These are phyloP conservation scores for Pterulicium gracile DNA, from an alignment of 1,284 basidiomycete species.

Conservation along the genomic window DNA sequence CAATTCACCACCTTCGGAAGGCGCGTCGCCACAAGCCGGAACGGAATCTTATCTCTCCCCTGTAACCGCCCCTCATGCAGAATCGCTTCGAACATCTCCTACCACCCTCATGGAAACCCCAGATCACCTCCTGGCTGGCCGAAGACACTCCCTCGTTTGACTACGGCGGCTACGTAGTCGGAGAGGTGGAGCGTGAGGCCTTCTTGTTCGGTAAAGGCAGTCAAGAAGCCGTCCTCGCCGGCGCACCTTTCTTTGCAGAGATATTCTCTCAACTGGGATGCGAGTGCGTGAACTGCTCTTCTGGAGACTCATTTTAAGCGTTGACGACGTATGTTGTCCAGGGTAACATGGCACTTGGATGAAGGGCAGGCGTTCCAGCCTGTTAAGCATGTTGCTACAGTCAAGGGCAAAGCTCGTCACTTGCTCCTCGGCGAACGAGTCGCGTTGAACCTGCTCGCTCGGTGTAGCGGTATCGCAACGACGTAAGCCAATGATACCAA, in stretches of 20 bases:
- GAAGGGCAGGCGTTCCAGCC: slow-evolving; percentile 80
- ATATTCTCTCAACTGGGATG: slow-evolving; percentile 87
- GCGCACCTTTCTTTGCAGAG: slow-evolving; percentile 93
- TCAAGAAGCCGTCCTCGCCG: slow-evolving; percentile 75
- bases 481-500: slow-evolving; percentile 41
- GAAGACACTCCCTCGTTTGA: slow-evolving; percentile 98
- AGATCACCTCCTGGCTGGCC: slow-evolving; percentile 76
- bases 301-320: slow-evolving; percentile 2
- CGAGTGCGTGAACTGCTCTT: slow-evolving; percentile 49
- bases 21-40: no score
- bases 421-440: slow-evolving; percentile 93
- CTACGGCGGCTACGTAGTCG: slow-evolving; percentile 95
- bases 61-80: slow-evolving; percentile 16
- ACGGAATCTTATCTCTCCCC: no score
- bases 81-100: slow-evolving; percentile 63
- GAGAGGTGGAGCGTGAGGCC: slow-evolving; percentile 80
- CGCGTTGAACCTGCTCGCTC: slow-evolving; percentile 87
- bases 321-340: slow-evolving; percentile 22
- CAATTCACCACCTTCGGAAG: no score
- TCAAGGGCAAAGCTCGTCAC: slow-evolving; percentile 80
- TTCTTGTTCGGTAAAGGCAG: slow-evolving; percentile 84
- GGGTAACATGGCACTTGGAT: slow-evolving; percentile 85
- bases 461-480: slow-evolving; percentile 95
- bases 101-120: slow-evolving; percentile 83
- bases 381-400: slow-evolving; percentile 84